A percentile compares a stretch with the other conserved stretches of the same genome.
phyloP scores from a whole-genome alignment of 179 eudicot genomes.

The Heliamphora pulchella region DNA sequence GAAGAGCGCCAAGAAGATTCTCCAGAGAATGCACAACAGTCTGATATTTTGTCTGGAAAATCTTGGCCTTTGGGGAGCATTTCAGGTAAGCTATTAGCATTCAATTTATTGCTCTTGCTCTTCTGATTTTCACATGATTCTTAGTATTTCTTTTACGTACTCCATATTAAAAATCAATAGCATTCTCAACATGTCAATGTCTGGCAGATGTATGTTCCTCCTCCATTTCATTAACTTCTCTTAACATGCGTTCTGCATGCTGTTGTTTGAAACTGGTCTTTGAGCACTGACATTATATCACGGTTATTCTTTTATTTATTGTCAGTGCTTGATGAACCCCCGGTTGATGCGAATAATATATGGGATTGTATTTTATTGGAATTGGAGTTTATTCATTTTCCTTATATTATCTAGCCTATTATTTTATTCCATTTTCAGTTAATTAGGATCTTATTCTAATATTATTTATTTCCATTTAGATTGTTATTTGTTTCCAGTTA shows the following conservation, averaged over 20 bases:
- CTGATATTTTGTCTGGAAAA: conserved; percentile 56
- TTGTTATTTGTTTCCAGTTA: no score
- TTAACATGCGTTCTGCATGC: not conserved
- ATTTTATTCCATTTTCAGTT: no score
- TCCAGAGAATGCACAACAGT: conserved; percentile 51
- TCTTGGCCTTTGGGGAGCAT: conserved; percentile 83
- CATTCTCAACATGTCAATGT: not conserved
- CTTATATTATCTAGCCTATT: no score
- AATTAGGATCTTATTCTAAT: no score
- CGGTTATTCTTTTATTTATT: not conserved
- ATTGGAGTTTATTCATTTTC: no score
- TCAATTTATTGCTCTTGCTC: conserved; percentile 2
- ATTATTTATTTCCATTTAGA: no score
- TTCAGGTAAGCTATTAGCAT: conserved; percentile 20
- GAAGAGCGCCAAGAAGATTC: conserved; percentile 48
- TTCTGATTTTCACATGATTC: not conserved
- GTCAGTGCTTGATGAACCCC: conserved; percentile 1
- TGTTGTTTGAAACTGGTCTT: not conserved
- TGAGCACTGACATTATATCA: not conserved
- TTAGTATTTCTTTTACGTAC: not conserved
- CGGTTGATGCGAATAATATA: not conserved
- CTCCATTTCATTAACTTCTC: not conserved
- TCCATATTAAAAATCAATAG: not conserved
- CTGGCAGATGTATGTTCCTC: not conserved
- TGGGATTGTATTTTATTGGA: no score